Conservation (phyloP, 805 yeast genomes). For the Kodamaea hsintzibuensis region DNA sequence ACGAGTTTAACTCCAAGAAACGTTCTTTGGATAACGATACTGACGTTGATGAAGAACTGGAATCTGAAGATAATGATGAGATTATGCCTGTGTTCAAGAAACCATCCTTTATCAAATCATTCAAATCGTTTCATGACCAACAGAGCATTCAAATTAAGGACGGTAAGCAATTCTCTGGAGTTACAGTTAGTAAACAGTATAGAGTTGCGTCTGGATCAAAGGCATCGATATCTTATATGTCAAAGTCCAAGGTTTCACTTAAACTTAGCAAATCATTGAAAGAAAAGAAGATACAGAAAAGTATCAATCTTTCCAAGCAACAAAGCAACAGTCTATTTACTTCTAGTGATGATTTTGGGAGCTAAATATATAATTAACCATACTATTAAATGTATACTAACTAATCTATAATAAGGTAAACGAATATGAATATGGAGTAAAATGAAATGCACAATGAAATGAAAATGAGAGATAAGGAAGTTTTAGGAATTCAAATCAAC, state of each 20-base stretch:
- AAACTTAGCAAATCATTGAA: constrained; percentile 25
- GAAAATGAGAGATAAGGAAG: background rate
- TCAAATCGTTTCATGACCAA: constrained; percentile 39
- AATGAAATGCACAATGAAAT: background rate
- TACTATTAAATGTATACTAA: too few species aligned
- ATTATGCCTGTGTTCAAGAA: constrained; percentile 42
- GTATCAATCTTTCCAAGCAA: constrained; percentile 21
- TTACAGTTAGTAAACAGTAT: constrained; percentile 53
- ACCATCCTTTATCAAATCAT: constrained; percentile 50
- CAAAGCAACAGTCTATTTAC: constrained; percentile 20
- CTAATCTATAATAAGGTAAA: background rate
- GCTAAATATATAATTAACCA: background rate
- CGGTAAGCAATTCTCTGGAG: constrained; percentile 42
- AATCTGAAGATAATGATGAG: constrained; percentile 33
- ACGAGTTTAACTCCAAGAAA: constrained; percentile 10
- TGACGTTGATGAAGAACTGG: constrained; percentile 22
- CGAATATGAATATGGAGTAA: background rate
- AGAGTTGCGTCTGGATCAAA: constrained; percentile 56
- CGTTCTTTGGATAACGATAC: constrained; percentile 17
- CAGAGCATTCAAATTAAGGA: constrained; percentile 43
- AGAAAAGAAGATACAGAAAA: constrained; percentile 27
- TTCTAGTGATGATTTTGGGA: constrained; percentile 21
- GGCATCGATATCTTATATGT: constrained; percentile 59
- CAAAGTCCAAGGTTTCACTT: constrained; percentile 32
- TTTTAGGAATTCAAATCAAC: background rate